Conservation (phyloP, 2,329 filamentous ascomycete genomes). For the Diaporthe batatas region DNA sequence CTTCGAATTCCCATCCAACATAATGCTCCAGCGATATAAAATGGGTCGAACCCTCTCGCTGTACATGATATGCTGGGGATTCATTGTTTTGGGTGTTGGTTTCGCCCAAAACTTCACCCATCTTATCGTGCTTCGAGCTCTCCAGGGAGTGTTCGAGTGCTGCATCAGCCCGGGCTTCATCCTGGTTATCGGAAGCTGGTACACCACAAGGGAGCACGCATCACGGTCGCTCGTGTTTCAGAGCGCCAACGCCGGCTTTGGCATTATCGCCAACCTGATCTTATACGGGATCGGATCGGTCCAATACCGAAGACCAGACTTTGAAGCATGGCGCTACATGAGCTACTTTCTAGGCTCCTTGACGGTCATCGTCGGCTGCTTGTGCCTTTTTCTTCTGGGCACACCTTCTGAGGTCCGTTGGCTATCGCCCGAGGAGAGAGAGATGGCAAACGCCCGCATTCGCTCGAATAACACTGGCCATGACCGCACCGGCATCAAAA, state of each 20-base stretch:
- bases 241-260: constrained; percentile 55
- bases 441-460: constrained; percentile 54
- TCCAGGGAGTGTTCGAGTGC: constrained; percentile 56
- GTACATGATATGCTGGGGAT: constrained; percentile 49
- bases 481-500: constrained; percentile 53
- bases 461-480: constrained; percentile 54
- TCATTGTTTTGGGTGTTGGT: constrained; percentile 54
- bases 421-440: constrained; percentile 52
- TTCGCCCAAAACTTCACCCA: constrained; percentile 55
- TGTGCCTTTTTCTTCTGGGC: constrained; percentile 53
- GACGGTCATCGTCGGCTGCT: constrained; percentile 50
- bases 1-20: constrained; percentile 51
- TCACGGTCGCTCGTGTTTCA: constrained; percentile 54
- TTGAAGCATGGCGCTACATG: constrained; percentile 56
- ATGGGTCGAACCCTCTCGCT: constrained; percentile 47
- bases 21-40: constrained; percentile 48
- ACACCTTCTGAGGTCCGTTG: constrained; percentile 56
- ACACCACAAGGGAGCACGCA: constrained; percentile 55
- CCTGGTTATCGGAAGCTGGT: constrained; percentile 54
- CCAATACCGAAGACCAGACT: constrained; percentile 47
- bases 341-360: constrained; percentile 54
- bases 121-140: constrained; percentile 51
- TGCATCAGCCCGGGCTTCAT: constrained; percentile 56
- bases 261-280: constrained; percentile 52
- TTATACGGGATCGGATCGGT: constrained; percentile 54